Evolutionary conservation across 1,139 yeast species (phyloP), one percentile per base, ranked within the genome.

Genomic region (Yamadazyma taylorii): DNA sequence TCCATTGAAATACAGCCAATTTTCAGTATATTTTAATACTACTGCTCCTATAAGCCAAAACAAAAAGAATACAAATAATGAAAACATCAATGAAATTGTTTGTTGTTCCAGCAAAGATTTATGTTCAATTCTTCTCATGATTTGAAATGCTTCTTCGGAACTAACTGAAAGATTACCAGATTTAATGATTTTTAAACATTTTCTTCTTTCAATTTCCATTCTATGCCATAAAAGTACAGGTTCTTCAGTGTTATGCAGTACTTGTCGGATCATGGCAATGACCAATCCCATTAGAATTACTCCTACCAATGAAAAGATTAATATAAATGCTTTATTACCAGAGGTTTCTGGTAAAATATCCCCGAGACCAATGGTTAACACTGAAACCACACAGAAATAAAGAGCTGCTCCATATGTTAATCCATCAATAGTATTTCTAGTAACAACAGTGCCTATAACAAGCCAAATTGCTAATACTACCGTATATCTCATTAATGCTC

Each of bases 341-440:
- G 69, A 61, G 1, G 72, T 58, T 0, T 46, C 26, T 0, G 95
- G 90, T 0, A 70, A 63, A 24, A 82, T 69, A 51, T 85, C 94
- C 24, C 96, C 96, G 15, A 83, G 66, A 0, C 96, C 96, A 30
- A 88, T 74, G 1, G 96, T 88, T 32, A 85, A 63, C 24, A 84
- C 63, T 0, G 94, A 80, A 0, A 85, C 88, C 14, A 78, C 73
- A 50, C 88, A 80, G 54, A 73, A 86, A 54, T 85, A 87, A 30
- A 86, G 56, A 0, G 85, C 77, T 19, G 78, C 70, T 0, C 90
- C 87, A 52, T 74, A 85, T 1, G 73, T 54, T 1, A 77, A 44
- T 2, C 46, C 58, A 0, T 44, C 46, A 2, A 67, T 53, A 38
- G 69, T 50, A 16, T 51, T 54, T 5, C 49, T 53, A 58, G 82